These are phyloP conservation scores for Rhododendron molle DNA, from an alignment of 148 eudicot species.

Conservation along the genomic window DNA sequence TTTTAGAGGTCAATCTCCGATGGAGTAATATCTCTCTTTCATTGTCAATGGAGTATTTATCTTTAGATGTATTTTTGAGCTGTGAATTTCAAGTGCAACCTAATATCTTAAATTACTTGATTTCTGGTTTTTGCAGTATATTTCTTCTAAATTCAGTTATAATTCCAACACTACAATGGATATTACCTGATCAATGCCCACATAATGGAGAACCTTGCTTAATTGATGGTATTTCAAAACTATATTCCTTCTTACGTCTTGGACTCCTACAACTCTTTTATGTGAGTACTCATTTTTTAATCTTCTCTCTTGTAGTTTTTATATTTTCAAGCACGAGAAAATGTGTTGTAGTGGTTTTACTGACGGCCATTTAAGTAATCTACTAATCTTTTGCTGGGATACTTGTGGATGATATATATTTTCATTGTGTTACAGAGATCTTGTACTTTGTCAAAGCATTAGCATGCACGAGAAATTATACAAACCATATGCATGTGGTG, in stretches of 20 bases:
- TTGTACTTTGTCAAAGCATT: neutral
- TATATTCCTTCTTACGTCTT: constrained; percentile 49
- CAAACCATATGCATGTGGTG: neutral
- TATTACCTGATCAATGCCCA: constrained; percentile 75
- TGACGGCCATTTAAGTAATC: neutral
- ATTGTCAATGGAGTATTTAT: neutral
- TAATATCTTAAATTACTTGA: neutral
- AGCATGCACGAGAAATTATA: neutral
- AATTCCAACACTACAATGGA: constrained; percentile 46
- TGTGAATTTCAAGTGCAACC: neutral
- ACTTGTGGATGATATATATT: neutral
- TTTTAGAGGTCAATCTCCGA: neutral
- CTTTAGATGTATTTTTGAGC: neutral
- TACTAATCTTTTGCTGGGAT: neutral
- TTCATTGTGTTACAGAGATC: neutral
- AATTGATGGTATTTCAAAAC: constrained; percentile 24
- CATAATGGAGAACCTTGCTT: neutral
- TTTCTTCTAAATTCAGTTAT: constrained; percentile 44
- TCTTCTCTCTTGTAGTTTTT: neutral
- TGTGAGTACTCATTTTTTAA: constrained; percentile 9
- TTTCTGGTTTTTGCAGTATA: constrained; percentile 53
- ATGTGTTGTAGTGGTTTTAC: neutral
- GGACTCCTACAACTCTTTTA: constrained; percentile 52
- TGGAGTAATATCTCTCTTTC: neutral
- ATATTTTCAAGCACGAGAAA: neutral